A percentile compares a stretch with the other conserved stretches of the same genome.
These are phyloP conservation scores for Trematosphaeria pertusa DNA, from an alignment of 2,329 filamentous ascomycete species.

Conservation along the genomic window DNA sequence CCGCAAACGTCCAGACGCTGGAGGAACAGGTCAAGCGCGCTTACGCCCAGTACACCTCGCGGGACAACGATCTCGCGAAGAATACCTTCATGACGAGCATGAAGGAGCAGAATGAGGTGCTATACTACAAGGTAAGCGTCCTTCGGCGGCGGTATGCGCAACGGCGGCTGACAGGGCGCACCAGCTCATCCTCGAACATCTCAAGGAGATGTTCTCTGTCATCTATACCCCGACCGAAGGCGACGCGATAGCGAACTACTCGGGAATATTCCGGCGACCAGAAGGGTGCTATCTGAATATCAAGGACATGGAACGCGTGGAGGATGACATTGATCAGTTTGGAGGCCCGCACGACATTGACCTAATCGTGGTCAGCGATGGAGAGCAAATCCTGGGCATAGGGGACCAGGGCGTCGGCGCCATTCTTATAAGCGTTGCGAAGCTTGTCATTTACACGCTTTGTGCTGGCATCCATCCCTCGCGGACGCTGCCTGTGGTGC, in stretches of 20 bases:
- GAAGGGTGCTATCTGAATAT: conserved; percentile 85
- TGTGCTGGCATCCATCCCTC: conserved; percentile 88
- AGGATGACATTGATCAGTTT: conserved; percentile 72
- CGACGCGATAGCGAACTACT: conserved; percentile 86
- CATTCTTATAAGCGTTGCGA: conserved; percentile 83
- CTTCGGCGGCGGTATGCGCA: neutral
- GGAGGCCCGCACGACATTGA: conserved; percentile 77
- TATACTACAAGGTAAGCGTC: conserved; percentile 74
- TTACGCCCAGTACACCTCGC: conserved; percentile 77
- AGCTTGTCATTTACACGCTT: conserved; percentile 80
- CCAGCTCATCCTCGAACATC: conserved; percentile 75
- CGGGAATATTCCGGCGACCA: conserved; percentile 75
- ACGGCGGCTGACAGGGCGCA: conserved; percentile 6
- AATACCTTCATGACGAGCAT: conserved; percentile 88
- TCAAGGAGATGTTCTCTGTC: conserved; percentile 89
- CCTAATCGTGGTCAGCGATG: conserved; percentile 85
- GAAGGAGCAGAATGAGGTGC: conserved; percentile 83
- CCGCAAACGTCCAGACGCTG: conserved; percentile 73
- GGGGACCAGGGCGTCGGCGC: conserved; percentile 88
- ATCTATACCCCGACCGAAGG: conserved; percentile 92
- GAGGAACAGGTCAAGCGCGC: conserved; percentile 79
- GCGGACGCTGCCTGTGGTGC: conserved; percentile 77
- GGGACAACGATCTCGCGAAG: conserved; percentile 73
- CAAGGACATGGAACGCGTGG: conserved; percentile 69
- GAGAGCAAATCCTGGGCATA: conserved; percentile 79